Base-by-base conservation (phyloP, 2,329 filamentous ascomycete species). In the Beauveria australis region DNA sequence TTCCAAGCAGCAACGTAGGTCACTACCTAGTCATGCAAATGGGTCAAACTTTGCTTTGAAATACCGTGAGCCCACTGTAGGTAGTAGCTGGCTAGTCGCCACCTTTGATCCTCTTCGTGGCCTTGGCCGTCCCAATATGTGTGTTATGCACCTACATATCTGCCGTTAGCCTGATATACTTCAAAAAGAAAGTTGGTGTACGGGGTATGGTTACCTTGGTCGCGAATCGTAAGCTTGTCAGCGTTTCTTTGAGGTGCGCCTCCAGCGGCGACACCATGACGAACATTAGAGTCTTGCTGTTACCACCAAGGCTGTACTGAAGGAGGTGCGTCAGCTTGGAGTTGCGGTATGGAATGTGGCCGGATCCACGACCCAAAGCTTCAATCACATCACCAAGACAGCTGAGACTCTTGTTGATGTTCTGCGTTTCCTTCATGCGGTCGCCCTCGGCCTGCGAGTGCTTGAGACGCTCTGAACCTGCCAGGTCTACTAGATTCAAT, bases 281-380 rank as follows among this genome's bases (percentile, higher is more conserved):
- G 73, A 99, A 96, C 94, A 99, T 99, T 68, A 99, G 87, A 0
- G 94, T 99, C 77, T 97, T 96, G 67, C 89, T 94, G 73, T 96
- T 97, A 18, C 94, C 94, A 4, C 94, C 93, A 8, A 99, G 79
- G 3, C 91, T 96, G 71, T 94, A 95, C 83, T 97, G 91, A 43
- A 99, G 82, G 52, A 99, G 81, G 70, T 97, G 96, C 9, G 94
- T 99, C 65, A 99, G 81, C 83, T 97, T 97, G 67, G 91, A 96
- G 76, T 97, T 97, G 59, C 94, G 82, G 76, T 97, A 99, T 1
- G 94, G 94, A 49, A 99, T 85, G 69, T 97, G 93, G 6, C 82
- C 83, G 60, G 88, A 90, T 37, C 91, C 90, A 64, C 88, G 85
- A 16, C 92, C 93, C n/a, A 99, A 81, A 0, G 92, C 92, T 53